These are phyloP conservation scores for Prunus padus DNA, from an alignment of 306 rosid species.

Conservation along the genomic window DNA sequence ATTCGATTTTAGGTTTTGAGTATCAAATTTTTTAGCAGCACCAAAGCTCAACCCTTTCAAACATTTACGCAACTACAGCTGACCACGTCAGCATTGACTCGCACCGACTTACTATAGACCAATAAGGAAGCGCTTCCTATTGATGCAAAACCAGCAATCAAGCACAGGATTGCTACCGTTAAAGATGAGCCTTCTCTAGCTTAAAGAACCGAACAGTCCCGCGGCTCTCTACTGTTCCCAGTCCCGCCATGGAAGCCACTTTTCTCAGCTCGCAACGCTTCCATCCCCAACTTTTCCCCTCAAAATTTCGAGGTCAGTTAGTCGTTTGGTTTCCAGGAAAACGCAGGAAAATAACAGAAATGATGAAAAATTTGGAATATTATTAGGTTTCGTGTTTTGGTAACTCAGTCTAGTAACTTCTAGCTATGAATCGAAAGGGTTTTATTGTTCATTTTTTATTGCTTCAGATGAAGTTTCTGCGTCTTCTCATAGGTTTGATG, in stretches of 20 bases:
- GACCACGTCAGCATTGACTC: background rate
- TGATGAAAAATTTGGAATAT: background rate
- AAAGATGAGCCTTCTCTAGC: conserved; percentile 7
- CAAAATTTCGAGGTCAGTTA: conserved; percentile 50
- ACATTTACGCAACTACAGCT: background rate
- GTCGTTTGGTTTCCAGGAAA: conserved; percentile 9
- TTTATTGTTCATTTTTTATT: background rate
- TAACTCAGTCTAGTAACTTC: background rate
- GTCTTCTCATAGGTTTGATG: background rate
- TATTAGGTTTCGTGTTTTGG: background rate
- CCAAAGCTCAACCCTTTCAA: background rate
- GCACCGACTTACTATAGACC: background rate
- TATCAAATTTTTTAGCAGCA: too few relatives aligned
- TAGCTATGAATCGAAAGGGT: background rate
- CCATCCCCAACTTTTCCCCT: conserved; percentile 27
- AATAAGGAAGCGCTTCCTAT: background rate
- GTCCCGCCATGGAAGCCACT: conserved; percentile 74
- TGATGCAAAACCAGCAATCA: background rate
- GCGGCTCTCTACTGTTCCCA: background rate
- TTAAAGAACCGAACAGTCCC: background rate
- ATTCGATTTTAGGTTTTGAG: too few relatives aligned
- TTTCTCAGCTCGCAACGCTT: conserved; percentile 42
- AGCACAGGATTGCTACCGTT: background rate
- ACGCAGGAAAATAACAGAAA: background rate
- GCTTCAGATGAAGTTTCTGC: background rate